phyloP scores from a whole-genome alignment of 192 early-diverging fungal species.

The Linderina pennispora region DNA sequence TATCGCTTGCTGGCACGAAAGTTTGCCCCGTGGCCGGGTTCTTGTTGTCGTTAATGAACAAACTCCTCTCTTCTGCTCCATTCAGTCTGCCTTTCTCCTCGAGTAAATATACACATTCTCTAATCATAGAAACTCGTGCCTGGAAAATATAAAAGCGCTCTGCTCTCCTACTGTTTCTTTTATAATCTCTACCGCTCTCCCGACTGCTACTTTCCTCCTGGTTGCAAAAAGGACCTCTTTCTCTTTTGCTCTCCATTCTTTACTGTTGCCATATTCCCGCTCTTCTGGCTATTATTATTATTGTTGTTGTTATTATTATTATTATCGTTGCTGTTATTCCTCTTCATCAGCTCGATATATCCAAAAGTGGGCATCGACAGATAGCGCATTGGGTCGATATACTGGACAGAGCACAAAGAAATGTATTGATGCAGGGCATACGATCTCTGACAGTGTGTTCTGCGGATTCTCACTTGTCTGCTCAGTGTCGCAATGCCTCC shows the following conservation, averaged over 20 bases:
- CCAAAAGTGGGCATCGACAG: neutral
- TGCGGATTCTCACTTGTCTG: conserved; percentile 36
- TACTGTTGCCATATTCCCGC: neutral
- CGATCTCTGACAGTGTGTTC: conserved; percentile 38
- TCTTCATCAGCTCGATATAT: neutral
- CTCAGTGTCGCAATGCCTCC: conserved; percentile 32
- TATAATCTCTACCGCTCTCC: too few species aligned
- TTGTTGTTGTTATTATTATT: neutral
- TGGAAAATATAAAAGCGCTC: too few species aligned
- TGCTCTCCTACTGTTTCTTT: too few species aligned
- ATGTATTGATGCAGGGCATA: conserved; percentile 12
- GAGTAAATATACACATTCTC: too few species aligned
- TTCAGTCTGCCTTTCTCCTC: too few species aligned
- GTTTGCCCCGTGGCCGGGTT: too few species aligned
- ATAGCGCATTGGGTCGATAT: neutral
- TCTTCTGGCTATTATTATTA: neutral
- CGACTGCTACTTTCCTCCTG: too few species aligned
- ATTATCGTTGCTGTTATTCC: neutral
- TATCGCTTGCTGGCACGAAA: too few species aligned
- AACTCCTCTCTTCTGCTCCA: too few species aligned
- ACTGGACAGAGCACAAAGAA: too few species aligned
- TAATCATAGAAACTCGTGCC: too few species aligned
- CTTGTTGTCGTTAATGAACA: too few species aligned
- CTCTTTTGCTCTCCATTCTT: neutral
- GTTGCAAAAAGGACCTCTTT: neutral